phyloP scores from a whole-genome alignment of 345 rosid genomes.

The Iberis pinnata region DNA sequence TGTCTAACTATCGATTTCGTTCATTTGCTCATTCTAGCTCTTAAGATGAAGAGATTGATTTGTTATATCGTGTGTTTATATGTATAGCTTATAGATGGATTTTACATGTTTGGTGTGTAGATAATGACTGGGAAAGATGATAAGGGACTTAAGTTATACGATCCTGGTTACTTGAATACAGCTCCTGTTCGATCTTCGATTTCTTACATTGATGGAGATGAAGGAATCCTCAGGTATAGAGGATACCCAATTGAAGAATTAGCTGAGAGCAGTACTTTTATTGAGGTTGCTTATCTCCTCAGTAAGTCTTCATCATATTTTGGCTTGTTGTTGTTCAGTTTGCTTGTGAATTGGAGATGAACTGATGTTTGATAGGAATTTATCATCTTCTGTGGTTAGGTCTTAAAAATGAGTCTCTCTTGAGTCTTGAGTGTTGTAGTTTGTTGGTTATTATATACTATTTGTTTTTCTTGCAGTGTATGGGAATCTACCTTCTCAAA shows the following conservation, averaged over 20 bases:
- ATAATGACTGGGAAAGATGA: constrained; percentile 62
- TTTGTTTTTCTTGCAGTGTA: constrained; percentile 47
- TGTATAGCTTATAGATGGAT: too few relatives aligned
- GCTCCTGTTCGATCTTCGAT: constrained; percentile 86
- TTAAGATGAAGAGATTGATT: too few relatives aligned
- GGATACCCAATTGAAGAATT: constrained; percentile 31
- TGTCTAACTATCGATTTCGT: too few relatives aligned
- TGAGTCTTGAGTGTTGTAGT: too few relatives aligned
- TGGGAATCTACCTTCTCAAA: constrained; percentile 68
- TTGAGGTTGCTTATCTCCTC: constrained; percentile 27
- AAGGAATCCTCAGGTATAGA: constrained; percentile 41
- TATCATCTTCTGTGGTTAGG: too few relatives aligned
- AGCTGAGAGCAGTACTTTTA: constrained; percentile 25
- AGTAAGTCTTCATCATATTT: too few relatives aligned
- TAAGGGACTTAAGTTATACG: constrained; percentile 77
- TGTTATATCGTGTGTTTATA: background rate
- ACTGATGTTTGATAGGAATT: too few relatives aligned
- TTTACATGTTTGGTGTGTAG: constrained; percentile 30
- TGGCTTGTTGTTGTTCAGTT: background rate
- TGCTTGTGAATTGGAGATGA: constrained; percentile 15
- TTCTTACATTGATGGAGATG: constrained; percentile 92
- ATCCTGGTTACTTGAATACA: constrained; percentile 89
- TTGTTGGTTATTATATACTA: background rate
- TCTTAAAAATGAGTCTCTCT: too few relatives aligned
- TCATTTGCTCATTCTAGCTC: too few relatives aligned